Conservation (phyloP, 495 filamentous ascomycete genomes). For the Talaromyces borbonicus region DNA sequence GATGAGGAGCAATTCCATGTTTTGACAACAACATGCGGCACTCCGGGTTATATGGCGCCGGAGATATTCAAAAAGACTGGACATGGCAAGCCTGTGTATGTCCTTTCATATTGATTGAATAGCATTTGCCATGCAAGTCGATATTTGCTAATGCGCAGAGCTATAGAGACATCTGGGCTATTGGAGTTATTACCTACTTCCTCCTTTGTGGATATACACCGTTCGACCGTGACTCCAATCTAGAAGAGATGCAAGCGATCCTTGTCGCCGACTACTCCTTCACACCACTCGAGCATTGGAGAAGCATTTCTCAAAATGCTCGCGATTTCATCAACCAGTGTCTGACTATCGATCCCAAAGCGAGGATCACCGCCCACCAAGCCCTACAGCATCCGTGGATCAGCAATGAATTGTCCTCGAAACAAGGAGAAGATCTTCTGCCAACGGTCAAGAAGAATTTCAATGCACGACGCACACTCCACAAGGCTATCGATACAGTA, state of each 20-base stretch:
- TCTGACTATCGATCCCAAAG: slow-evolving; percentile 76
- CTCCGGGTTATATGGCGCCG: slow-evolving; percentile 91
- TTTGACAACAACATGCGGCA: slow-evolving; percentile 93
- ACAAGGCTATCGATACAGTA: slow-evolving; percentile 95
- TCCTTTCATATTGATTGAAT: slow-evolving; percentile 6
- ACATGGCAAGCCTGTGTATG: slow-evolving; percentile 71
- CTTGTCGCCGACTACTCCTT: slow-evolving; percentile 93
- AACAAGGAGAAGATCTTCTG: slow-evolving; percentile 57
- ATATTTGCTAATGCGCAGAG: slow-evolving; percentile 3
- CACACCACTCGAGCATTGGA: slow-evolving; percentile 95
- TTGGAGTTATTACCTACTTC: slow-evolving; percentile 88
- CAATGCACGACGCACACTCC: slow-evolving; percentile 86
- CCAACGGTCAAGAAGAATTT: slow-evolving; percentile 98
- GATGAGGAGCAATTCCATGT: slow-evolving; percentile 99
- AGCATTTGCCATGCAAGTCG: background rate
- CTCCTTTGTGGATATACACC: slow-evolving; percentile 96
- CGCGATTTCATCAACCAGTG: slow-evolving; percentile 85
- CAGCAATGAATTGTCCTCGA: slow-evolving; percentile 34
- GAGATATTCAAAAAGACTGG: slow-evolving; percentile 75
- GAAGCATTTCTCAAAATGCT: slow-evolving; percentile 74
- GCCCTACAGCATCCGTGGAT: slow-evolving; percentile 87
- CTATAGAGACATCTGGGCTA: slow-evolving; percentile 64
- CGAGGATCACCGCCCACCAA: slow-evolving; percentile 90
- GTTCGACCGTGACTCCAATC: slow-evolving; percentile 93
- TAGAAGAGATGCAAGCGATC: slow-evolving; percentile 99